Conservation (phyloP, 2,329 filamentous ascomycete species). For the Chlorencoelia australis region DNA sequence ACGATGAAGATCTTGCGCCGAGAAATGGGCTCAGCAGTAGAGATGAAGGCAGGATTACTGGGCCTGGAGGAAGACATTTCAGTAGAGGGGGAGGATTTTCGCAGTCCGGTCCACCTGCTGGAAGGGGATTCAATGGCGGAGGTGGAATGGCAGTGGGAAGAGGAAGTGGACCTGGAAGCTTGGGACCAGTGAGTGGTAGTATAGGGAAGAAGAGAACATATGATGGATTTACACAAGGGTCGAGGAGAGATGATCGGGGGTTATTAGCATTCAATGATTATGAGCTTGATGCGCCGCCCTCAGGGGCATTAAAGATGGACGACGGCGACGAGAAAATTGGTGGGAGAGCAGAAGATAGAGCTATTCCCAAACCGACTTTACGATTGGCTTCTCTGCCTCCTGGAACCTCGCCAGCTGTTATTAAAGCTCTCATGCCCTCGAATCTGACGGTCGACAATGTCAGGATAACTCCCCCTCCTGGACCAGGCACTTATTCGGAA, state of each 20-base stretch:
- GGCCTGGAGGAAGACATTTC: slow-evolving; percentile 47
- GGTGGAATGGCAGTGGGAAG: slow-evolving; percentile 16
- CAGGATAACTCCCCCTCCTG: slow-evolving; percentile 51
- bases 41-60: slow-evolving; percentile 3
- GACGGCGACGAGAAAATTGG: slow-evolving; percentile 31
- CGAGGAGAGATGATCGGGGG: slow-evolving; percentile 26
- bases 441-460: slow-evolving; percentile 62
- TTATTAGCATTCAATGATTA: slow-evolving; percentile 27
- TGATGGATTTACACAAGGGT: slow-evolving; percentile 33
- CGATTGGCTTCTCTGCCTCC: slow-evolving; percentile 52
- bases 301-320: slow-evolving; percentile 27
- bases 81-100: slow-evolving; percentile 30
- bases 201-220: slow-evolving; percentile 46
- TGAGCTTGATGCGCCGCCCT: slow-evolving; percentile 18
- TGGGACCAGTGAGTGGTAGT: slow-evolving; percentile 42
- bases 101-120: slow-evolving; percentile 19
- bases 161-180: slow-evolving; percentile 50
- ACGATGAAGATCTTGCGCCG: slow-evolving; percentile 39
- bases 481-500: slow-evolving; percentile 43
- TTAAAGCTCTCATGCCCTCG: slow-evolving; percentile 49
- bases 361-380: slow-evolving; percentile 51
- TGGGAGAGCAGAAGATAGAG: slow-evolving; percentile 41
- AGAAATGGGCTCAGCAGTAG: slow-evolving; percentile 14
- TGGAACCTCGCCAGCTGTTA: slow-evolving; percentile 45
- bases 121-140: slow-evolving; percentile 16